Conservation (phyloP, 768 basidiomycete species). For the Leccinum disarticulatum region DNA sequence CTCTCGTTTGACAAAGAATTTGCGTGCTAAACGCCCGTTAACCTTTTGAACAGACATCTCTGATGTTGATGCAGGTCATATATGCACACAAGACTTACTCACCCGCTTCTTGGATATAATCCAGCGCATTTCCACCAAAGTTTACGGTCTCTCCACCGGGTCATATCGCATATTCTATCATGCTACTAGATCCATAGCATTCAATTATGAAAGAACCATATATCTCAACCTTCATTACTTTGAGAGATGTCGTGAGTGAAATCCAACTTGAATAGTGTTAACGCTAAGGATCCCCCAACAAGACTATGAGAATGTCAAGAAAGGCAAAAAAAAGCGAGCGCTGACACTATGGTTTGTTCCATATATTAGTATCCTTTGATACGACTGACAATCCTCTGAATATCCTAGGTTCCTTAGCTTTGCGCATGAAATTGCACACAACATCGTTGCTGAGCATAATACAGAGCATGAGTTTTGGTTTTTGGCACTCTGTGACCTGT, state of each 20-base stretch:
- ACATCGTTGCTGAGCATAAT: not conserved
- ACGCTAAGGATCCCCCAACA: not conserved
- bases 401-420: not conserved
- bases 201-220: slow-evolving; percentile 82
- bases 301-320: slow-evolving; percentile 8
- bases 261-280: not conserved
- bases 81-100: slow-evolving; percentile 48
- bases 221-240: slow-evolving; percentile 86
- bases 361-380: not conserved
- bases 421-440: not conserved
- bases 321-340: not conserved
- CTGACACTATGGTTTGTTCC: not conserved
- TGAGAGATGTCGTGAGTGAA: slow-evolving; percentile 73
- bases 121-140: slow-evolving; percentile 49
- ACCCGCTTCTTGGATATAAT: slow-evolving; percentile 48
- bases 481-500: not conserved
- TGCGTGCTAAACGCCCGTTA: not conserved
- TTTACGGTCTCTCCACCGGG: slow-evolving; percentile 68
- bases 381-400: not conserved
- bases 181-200: slow-evolving; percentile 71
- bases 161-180: slow-evolving; percentile 88
- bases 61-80: slow-evolving; percentile 45
- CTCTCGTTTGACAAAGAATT: not conserved
- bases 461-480: not conserved
- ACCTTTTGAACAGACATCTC: slow-evolving; percentile 47